phyloP scores from a whole-genome alignment of 2,329 filamentous ascomycete genomes.

The Pseudofabraea citricarpa region DNA sequence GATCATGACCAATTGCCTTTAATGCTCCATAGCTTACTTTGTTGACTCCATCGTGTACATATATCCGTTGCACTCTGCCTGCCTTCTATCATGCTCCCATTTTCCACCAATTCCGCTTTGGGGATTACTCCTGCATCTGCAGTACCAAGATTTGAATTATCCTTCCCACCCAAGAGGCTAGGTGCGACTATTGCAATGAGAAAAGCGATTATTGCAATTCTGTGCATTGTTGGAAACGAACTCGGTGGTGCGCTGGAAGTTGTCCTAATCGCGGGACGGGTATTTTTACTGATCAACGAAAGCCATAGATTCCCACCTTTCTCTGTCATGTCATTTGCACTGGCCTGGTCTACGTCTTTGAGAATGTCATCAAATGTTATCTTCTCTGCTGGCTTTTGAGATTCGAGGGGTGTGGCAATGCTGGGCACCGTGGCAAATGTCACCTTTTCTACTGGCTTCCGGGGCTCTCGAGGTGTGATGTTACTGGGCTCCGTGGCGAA shows the following conservation, averaged over 20 bases:
- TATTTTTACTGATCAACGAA: constrained; percentile 14
- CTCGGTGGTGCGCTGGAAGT: constrained; percentile 39
- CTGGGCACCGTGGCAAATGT: too few relatives aligned
- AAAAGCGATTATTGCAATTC: constrained; percentile 42
- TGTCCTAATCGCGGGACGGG: constrained; percentile 36
- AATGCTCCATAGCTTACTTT: constrained; percentile 39
- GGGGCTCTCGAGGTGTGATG: not conserved
- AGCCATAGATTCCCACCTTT: constrained; percentile 10
- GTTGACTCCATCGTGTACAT: constrained; percentile 62
- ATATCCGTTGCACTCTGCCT: constrained; percentile 49
- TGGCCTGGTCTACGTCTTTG: constrained; percentile 3
- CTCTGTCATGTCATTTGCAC: constrained; percentile 4
- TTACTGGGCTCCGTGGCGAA: not conserved
- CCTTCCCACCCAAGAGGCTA: constrained; percentile 37
- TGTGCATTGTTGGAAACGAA: constrained; percentile 35
- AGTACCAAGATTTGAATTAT: constrained; percentile 35
- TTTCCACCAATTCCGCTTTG: constrained; percentile 25
- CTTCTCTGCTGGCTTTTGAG: too few relatives aligned
- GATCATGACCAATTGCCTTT: not conserved
- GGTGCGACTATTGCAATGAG: constrained; percentile 47
- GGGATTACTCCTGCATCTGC: constrained; percentile 43
- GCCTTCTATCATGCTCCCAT: constrained; percentile 27
- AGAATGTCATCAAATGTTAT: constrained; percentile 8
- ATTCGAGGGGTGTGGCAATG: too few relatives aligned
- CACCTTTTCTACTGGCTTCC: not conserved